Base-by-base conservation (phyloP, 2,329 filamentous ascomycete genomes). In the Tolypocladium album region DNA sequence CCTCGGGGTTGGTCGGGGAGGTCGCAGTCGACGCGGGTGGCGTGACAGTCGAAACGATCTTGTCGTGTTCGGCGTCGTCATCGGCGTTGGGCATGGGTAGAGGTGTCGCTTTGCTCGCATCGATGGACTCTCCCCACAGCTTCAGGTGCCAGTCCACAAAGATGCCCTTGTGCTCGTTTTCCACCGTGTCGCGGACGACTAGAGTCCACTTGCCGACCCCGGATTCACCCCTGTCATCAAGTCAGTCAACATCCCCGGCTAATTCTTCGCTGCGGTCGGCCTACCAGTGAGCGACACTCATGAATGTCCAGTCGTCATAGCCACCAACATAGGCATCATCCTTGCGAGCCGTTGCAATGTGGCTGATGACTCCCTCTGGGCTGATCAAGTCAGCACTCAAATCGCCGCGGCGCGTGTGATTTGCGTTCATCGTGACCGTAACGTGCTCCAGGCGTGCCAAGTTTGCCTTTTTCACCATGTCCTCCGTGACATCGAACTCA, bases 231-330 rank as follows among this genome's bases (percentile, higher is more conserved):
- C 89, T 92, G 59, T 1, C 13, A 22, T 13, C 8, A 7, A n/a
- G 17, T 61, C 12, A 53, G 50, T 22, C 50, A 36, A 53, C 7
- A 8, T 8, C 8, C 31, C 7, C 20, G n/a, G 2, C 20, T 22
- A 36, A 15, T 2, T 8, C 20, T 53, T 17, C 50, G 13, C 17
- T 6, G 4, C 6, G 31, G 9, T 15, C 38, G 24, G 74, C 87
- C 74, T 81, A 92, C 89, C 92, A 99, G 72, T 99, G 94, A 64
- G 88, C 92, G 43, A 99, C 94, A 63, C 88, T 95, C 94, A 99
- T 99, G 69, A 99, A 99, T 0, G 93, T 97, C 94, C 94, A 99
- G 75, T 97, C 91, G 43, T 87, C 78, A 71, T 97, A 99, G 11
- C 94, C 94, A 27, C 76, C 74, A 0, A 76, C 71, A 42, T 81